These are phyloP conservation scores for sorghum (Sorghum bicolor) DNA, from an alignment of 176 grass and related monocot genomes.

Conservation along the genomic window Sorghum_bicolor_NCBIv3 NC_012876.2:64045001-64045500, in stretches of 20 bases:
- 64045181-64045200: neutral
- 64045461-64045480: neutral
- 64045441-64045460: constrained; percentile 7
- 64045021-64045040: constrained; percentile 9
- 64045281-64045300: neutral
- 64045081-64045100: neutral
- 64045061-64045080: constrained; percentile 20
- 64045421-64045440: constrained; percentile 30
- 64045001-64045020: constrained; percentile 39
- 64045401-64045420: constrained; percentile 29
- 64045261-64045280: neutral
- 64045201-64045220: neutral
- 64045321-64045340: neutral
- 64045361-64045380: constrained; percentile 32
- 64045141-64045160: neutral
- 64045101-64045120: neutral
- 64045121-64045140: neutral
- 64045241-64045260: neutral
- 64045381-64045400: constrained; percentile 22
- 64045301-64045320: neutral
- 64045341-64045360: neutral
- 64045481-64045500: neutral
- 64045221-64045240: neutral
- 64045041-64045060: constrained; percentile 33
- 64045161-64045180: neutral